phyloP scores from a whole-genome alignment of 331 rosid species.

The Quercus phellos region DNA sequence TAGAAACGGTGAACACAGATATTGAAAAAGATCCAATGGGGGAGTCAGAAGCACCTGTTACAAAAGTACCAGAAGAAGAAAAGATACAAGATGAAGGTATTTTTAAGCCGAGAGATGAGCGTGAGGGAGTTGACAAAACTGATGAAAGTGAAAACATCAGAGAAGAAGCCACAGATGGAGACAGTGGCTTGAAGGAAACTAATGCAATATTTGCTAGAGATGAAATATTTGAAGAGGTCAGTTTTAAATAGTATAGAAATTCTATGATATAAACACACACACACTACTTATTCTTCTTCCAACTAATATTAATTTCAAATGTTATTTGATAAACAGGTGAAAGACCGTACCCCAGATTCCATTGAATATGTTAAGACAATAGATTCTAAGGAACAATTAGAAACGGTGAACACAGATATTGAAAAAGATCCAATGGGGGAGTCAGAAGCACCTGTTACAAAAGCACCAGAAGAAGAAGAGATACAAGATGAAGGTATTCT shows the following conservation, averaged over 20 bases:
- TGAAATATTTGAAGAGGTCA: neutral
- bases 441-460: neutral
- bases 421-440: neutral
- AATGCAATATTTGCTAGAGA: neutral
- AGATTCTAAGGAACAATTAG: constrained; percentile 3
- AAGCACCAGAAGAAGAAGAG: neutral
- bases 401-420: neutral
- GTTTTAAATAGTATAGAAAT: neutral
- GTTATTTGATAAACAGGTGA: constrained; percentile 19
- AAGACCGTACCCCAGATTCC: neutral
- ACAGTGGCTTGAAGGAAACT: neutral
- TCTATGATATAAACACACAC: neutral
- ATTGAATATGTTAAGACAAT: neutral
- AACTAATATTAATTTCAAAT: neutral
- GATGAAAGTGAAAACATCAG: neutral
- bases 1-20: neutral
- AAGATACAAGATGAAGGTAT: neutral
- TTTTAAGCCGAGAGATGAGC: neutral
- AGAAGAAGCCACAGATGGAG: neutral
- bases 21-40: neutral
- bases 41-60: neutral
- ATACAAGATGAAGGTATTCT: neutral
- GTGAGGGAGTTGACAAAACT: neutral
- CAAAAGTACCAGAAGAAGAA: constrained; percentile 1
- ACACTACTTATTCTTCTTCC: neutral